Evolutionary conservation across 768 basidiomycete genomes (phyloP), one percentile per base, ranked within the genome.

Genomic region (Boletales sp.): DNA sequence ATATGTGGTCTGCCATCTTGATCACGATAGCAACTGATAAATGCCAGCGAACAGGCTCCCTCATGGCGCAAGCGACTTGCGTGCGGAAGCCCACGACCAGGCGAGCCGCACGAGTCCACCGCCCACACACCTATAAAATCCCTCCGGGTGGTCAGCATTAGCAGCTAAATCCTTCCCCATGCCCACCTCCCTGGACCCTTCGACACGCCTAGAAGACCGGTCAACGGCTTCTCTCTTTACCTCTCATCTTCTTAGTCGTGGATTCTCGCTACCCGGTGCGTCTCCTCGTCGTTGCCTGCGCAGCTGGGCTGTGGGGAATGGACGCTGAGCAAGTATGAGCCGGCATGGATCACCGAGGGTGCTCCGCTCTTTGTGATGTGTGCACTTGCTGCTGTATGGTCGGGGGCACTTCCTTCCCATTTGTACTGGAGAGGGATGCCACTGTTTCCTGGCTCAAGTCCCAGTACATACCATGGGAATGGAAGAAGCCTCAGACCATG

Each of bases 401-500:
- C 71, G 57, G 65, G 40, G 56, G 63, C 53, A 49, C 70, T 68
- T 73, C 68, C 52, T 56, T 65, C 64, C 64, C 70, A 68, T 66
- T 50, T 69, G 67, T 68, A 62, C 66, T 64, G 59, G 54, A 56
- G 57, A 50, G 54, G 56, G 57, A 63, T 49, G 60, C 69, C 60
- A 59, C 58, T 58, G 49, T 62, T 62, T 60, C 58, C 57, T 63
- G 59, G 62, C 56, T 49, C 39, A 59, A 43, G 55, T 57, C 57
- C 54, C 57, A 69, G 72, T 72, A 72, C 72, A 74, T 77, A 77
- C 75, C 75, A 77, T 77, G 76, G 74, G 76, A 77, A 77, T 77
- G 76, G 74, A 77, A 77, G 73, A 77, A 70, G 70, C 64, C 63
- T 60, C 66, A 59, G 71, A 71, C 70, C 70, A 73, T 67, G 62